Evolutionary conservation across 2,329 filamentous ascomycete genomes (phyloP).

Genomic region (Xylariomycetidae sp.): DNA sequence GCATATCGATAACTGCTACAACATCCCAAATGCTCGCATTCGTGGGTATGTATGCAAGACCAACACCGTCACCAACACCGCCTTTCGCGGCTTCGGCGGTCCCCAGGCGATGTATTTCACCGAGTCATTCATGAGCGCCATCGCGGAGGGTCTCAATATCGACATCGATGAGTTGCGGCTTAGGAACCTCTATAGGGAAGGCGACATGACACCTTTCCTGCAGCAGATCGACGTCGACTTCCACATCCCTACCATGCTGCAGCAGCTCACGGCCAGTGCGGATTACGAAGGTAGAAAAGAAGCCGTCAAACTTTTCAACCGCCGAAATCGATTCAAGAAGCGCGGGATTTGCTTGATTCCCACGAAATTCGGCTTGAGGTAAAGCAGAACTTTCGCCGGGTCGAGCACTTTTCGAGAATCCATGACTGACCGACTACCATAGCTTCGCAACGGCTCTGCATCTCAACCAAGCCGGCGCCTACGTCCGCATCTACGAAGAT

Average conservation of each 20-base stretch:
- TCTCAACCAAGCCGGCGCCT: constrained; percentile 87
- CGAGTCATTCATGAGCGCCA: constrained; percentile 80
- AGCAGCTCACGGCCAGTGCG: constrained; percentile 72
- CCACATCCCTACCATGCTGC: constrained; percentile 90
- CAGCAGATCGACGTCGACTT: constrained; percentile 76
- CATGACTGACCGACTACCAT: no score
- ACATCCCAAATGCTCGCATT: constrained; percentile 77
- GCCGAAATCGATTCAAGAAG: constrained; percentile 85
- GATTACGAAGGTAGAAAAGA: constrained; percentile 63
- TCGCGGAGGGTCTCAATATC: constrained; percentile 79
- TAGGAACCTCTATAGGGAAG: constrained; percentile 79
- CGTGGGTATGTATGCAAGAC: constrained; percentile 83
- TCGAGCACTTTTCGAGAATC: no score
- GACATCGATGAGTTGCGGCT: constrained; percentile 72
- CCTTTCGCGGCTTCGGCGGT: constrained; percentile 91
- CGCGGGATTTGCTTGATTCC: constrained; percentile 78
- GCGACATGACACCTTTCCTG: constrained; percentile 81
- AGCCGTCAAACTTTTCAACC: constrained; percentile 72
- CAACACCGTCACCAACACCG: constrained; percentile 93
- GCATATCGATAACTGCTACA: constrained; percentile 84
- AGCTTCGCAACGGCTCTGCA: constrained; percentile 77
- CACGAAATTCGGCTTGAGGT: constrained; percentile 91
- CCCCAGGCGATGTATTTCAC: constrained; percentile 92
- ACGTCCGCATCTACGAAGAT: constrained; percentile 95
- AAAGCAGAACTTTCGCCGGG: no score